A percentile compares a stretch with the other conserved stretches of the same genome.
Conservation (phyloP, 2,329 filamentous ascomycete species). For the Epichloe sylvatica region DNA sequence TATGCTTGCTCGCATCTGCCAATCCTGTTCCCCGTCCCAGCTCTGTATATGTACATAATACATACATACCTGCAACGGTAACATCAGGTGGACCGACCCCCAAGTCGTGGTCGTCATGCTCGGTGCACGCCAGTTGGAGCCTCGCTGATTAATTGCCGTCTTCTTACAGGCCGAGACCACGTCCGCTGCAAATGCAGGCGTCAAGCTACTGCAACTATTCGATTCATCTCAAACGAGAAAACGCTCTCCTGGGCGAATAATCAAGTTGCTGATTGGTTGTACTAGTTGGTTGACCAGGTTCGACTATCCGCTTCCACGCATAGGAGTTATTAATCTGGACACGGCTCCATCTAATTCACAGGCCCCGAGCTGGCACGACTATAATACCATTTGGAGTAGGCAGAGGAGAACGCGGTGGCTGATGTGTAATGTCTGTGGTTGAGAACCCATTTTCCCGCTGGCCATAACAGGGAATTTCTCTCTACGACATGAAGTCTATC, state of each 20-base stretch:
- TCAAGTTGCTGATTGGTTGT: slow-evolving; percentile 6
- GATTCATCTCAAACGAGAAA: neutral
- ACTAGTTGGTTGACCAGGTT: neutral
- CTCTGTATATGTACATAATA: neutral
- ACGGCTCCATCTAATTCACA: neutral
- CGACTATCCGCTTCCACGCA: neutral
- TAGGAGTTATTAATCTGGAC: neutral
- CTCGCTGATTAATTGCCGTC: slow-evolving; percentile 23
- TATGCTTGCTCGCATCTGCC: neutral
- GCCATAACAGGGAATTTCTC: neutral
- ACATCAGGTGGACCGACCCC: neutral
- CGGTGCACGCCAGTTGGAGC: slow-evolving; percentile 2
- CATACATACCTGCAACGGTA: neutral
- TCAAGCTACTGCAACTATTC: neutral
- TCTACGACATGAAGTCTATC: neutral
- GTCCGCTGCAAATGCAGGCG: slow-evolving; percentile 2
- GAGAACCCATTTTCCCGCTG: neutral
- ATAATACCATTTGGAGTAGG: neutral
- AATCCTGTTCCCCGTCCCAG: neutral
- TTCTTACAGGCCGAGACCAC: slow-evolving; percentile 17
- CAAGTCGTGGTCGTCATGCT: neutral
- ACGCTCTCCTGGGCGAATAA: slow-evolving; percentile 2
- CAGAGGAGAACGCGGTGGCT: neutral
- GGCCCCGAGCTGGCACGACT: neutral
- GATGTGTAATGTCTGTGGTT: neutral